A percentile compares a stretch with the other conserved stretches of the same genome.
phyloP scores from a whole-genome alignment of 2,329 filamentous ascomycete species.

The Sporothrix mexicana region DNA sequence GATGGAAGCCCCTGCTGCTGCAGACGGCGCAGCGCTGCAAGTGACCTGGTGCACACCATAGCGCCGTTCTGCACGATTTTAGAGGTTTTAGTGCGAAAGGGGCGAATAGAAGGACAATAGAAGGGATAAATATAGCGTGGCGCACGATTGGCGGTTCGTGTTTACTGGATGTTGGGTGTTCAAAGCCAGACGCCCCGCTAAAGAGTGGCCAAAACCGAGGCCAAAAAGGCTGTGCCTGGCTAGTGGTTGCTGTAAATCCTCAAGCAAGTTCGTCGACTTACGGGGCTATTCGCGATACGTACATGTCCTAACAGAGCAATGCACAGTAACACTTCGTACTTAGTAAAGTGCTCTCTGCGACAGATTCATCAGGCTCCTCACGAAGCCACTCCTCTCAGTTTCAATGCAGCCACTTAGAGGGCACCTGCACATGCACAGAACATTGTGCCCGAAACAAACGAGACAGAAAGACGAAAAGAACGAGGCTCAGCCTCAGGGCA shows the following conservation, averaged over 20 bases:
- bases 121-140: slow-evolving; percentile 30
- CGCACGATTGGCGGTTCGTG: slow-evolving; percentile 3
- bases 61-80: background rate
- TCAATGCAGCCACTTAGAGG: background rate
- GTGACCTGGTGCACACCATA: slow-evolving; percentile 16
- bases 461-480: background rate
- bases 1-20: slow-evolving; percentile 2
- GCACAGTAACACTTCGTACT: too few species aligned
- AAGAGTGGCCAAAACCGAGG: too few species aligned
- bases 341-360: too few species aligned
- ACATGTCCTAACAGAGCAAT: too few species aligned
- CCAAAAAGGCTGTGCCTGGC: slow-evolving; percentile 29
- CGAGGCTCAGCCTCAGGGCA: slow-evolving; percentile 14
- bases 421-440: background rate
- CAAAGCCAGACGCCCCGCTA: too few species aligned
- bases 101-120: background rate
- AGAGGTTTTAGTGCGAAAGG: slow-evolving; percentile 11
- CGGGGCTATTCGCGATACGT: too few species aligned
- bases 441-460: background rate
- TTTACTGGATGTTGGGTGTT: background rate
- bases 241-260: slow-evolving; percentile 2
- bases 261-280: too few species aligned
- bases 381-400: background rate
- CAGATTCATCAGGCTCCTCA: too few species aligned
- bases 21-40: slow-evolving; percentile 6